Evolutionary conservation across 2,329 filamentous ascomycete species (phyloP).

Genomic region (Exophiala sp.): DNA sequence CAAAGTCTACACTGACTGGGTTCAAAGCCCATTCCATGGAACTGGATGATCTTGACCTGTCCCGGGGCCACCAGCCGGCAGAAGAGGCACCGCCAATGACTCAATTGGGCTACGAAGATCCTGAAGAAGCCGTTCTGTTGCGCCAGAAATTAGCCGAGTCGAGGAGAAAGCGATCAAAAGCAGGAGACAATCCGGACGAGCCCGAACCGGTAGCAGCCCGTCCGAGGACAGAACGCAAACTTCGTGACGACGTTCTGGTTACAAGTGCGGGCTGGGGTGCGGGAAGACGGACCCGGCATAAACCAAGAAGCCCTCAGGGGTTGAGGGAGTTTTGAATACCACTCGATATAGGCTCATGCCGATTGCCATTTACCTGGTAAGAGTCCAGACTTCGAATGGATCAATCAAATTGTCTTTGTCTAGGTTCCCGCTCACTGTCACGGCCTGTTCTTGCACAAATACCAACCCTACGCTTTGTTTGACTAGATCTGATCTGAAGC

Average conservation of each 20-base stretch:
- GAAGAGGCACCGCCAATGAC: constrained; percentile 41
- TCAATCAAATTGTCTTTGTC: too few species aligned
- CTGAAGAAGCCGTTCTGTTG: constrained; percentile 48
- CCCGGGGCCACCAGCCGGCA: constrained; percentile 29
- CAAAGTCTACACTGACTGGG: constrained; percentile 24
- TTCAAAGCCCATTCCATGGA: constrained; percentile 34
- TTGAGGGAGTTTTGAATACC: constrained; percentile 17
- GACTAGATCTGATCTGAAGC: not conserved
- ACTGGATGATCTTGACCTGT: constrained; percentile 30
- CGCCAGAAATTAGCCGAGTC: constrained; percentile 52
- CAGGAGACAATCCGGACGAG: constrained; percentile 37
- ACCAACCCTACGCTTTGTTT: too few species aligned
- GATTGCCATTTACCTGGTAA: not conserved
- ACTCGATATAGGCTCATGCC: not conserved
- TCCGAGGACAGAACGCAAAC: constrained; percentile 16
- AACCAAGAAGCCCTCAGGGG: constrained; percentile 37
- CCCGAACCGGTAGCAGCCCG: constrained; percentile 24
- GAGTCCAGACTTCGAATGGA: too few species aligned
- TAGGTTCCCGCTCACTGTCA: too few species aligned
- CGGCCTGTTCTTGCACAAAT: too few species aligned
- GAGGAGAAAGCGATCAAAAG: constrained; percentile 25
- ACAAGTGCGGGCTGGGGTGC: constrained; percentile 22
- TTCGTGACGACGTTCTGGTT: constrained; percentile 24
- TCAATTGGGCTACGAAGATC: constrained; percentile 45
- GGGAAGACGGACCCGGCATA: constrained; percentile 23